A percentile compares a stretch with the other conserved stretches of the same genome.
phyloP scores from a whole-genome alignment of 2,329 filamentous ascomycete species.

The Stylonectria norvegica region DNA sequence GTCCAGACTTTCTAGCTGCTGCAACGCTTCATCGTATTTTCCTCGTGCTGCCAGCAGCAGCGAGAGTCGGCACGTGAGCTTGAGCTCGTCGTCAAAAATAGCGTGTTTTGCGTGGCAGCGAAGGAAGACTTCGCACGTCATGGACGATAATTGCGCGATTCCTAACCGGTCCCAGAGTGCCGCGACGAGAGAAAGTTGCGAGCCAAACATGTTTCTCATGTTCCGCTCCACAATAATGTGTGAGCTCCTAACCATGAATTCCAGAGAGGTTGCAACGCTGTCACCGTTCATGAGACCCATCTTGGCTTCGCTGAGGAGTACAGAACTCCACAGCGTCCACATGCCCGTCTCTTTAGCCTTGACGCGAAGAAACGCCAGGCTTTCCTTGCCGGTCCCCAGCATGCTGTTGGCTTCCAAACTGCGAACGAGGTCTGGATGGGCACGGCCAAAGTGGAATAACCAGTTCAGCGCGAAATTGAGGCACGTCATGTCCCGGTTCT shows the following conservation, averaged over 20 bases:
- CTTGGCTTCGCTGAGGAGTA: conserved; percentile 81
- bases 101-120: conserved; percentile 61
- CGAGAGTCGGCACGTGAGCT: conserved; percentile 68
- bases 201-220: conserved; percentile 68
- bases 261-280: conserved; percentile 61
- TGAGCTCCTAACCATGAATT: conserved; percentile 77
- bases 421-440: conserved; percentile 71
- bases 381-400: conserved; percentile 76
- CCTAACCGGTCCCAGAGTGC: conserved; percentile 76
- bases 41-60: conserved; percentile 60
- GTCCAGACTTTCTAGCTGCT: conserved; percentile 45
- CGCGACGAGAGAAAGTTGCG: conserved; percentile 68
- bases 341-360: conserved; percentile 85
- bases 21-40: conserved; percentile 64
- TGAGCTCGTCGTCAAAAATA: conserved; percentile 73
- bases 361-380: conserved; percentile 74
- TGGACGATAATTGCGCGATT: conserved; percentile 50
- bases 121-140: conserved; percentile 70
- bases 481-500: conserved; percentile 88
- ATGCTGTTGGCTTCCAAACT: conserved; percentile 69
- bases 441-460: conserved; percentile 91
- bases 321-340: conserved; percentile 80
- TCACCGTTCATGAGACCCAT: conserved; percentile 70
- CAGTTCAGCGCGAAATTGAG: conserved; percentile 94
- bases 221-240: conserved; percentile 77